Conservation (phyloP, 768 basidiomycete genomes). For the Imleria badia region DNA sequence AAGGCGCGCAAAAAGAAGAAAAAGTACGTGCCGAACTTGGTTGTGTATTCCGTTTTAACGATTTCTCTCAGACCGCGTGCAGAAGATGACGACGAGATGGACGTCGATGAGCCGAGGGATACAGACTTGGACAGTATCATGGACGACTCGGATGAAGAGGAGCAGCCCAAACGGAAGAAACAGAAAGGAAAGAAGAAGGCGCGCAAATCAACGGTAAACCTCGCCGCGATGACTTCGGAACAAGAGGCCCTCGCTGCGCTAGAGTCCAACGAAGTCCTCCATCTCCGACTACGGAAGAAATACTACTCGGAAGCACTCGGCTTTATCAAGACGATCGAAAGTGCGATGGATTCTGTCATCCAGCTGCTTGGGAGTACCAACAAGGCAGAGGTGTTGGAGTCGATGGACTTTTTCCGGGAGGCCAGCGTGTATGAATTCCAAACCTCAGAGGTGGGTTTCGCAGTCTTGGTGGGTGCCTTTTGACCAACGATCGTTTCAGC, state of each 20-base stretch:
- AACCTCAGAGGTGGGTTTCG: conserved; percentile 60
- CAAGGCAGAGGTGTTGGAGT: conserved; percentile 80
- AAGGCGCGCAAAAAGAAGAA: conserved; percentile 33
- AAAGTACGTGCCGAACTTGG: conserved; percentile 13
- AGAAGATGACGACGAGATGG: conserved; percentile 52
- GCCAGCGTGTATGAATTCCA: conserved; percentile 80
- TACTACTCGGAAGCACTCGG: conserved; percentile 83
- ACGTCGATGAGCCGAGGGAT: conserved; percentile 47
- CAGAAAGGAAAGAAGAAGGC: conserved; percentile 48
- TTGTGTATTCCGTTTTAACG: conserved; percentile 9
- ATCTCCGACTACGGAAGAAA: conserved; percentile 73
- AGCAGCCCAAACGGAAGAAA: conserved; percentile 36
- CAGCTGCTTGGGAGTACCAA: conserved; percentile 83
- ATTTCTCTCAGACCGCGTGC: conserved; percentile 15
- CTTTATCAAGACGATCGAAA: conserved; percentile 74
- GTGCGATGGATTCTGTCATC: conserved; percentile 68
- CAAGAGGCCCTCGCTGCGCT: conserved; percentile 70
- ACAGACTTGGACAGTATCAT: conserved; percentile 37
- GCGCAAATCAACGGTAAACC: conserved; percentile 70
- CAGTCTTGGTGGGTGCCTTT: not conserved
- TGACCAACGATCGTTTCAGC: conserved; percentile 39
- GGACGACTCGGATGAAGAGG: conserved; percentile 42
- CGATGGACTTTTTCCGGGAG: conserved; percentile 87
- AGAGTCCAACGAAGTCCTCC: conserved; percentile 62
- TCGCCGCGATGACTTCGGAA: conserved; percentile 67